Base-by-base conservation (phyloP, 2,329 filamentous ascomycete species). In the Ophiostoma quercus region DNA sequence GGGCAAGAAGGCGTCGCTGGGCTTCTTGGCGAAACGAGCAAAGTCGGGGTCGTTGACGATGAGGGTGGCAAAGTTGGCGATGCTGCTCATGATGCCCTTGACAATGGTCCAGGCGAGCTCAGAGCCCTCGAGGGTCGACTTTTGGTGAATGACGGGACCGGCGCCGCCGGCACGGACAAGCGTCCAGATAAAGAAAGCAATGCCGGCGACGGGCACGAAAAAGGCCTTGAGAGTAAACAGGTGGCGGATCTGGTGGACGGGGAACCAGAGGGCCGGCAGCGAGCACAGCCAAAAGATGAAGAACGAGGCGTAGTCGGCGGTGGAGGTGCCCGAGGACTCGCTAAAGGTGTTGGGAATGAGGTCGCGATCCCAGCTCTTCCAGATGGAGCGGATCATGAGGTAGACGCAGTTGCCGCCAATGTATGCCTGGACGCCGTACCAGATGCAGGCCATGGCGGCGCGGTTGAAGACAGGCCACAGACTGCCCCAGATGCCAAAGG, bases 351-450 rank as follows among this genome's bases (percentile, higher is more conserved):
- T 71, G 8, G 67, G 79, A 73, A 97, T 92, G 77, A 97, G 92
- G 78, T 97, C 97, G 25, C 86, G 87, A 9, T 93, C 91, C 71
- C 93, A 94, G 32, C 77, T 74, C 12, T 76, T 77, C 57, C 78
- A 80, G n/a, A 79, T 74, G 72, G 72, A 39, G 69, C 75, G 67
- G 72, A 76, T 74, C 74, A 69, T 73, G 68, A 73, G 69, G 65
- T 67, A 70, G n/a, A 70, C 47, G 25, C 71, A 67, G 69, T 72
- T 68, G 22, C 69, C 70, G 54, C 71, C 71, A 67, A 70, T 71
- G 51, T 71, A 71, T 16, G 54, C 22, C 75, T 72, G 72, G 14
- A 71, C 68, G 47, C 69, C 72, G 41, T 70, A 70, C 69, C 68
- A 73, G 68, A 70, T 70, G 51, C 70, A 66, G 57, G 71, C 72